Conservation (phyloP, 1,139 yeast genomes). For the Kurtzmaniella quercitrusa region DNA sequence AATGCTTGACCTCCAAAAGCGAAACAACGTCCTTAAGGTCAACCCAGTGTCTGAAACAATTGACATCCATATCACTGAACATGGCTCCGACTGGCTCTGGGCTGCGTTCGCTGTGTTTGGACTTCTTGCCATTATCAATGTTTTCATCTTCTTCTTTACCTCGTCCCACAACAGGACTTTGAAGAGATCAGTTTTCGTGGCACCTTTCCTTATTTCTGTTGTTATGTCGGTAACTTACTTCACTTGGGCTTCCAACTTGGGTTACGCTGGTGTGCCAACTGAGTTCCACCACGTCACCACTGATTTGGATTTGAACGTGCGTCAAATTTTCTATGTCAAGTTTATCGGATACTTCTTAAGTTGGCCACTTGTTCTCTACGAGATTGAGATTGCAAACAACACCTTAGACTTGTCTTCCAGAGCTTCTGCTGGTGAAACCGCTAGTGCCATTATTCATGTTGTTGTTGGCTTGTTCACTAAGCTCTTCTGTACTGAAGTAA, state of each 20-base stretch:
- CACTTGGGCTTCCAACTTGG: slow-evolving; percentile 65
- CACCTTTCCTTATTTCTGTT: slow-evolving; percentile 44
- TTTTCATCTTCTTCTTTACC: slow-evolving; percentile 34
- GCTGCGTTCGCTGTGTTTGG: slow-evolving; percentile 54
- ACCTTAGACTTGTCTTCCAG: slow-evolving; percentile 18
- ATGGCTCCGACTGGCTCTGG: slow-evolving; percentile 74
- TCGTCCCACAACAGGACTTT: slow-evolving; percentile 29
- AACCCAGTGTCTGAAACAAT: slow-evolving; percentile 41
- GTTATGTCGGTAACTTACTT: slow-evolving; percentile 52
- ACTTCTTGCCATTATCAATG: slow-evolving; percentile 38
- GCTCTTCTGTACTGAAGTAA: slow-evolving; percentile 44
- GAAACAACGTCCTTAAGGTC: slow-evolving; percentile 46
- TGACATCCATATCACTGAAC: slow-evolving; percentile 51
- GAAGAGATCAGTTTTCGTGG: slow-evolving; percentile 40
- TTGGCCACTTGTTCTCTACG: slow-evolving; percentile 51
- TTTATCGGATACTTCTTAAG: slow-evolving; percentile 67
- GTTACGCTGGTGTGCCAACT: slow-evolving; percentile 52
- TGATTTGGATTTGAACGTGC: slow-evolving; percentile 31
- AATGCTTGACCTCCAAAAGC: neutral
- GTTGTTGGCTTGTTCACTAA: slow-evolving; percentile 26
- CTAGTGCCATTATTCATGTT: slow-evolving; percentile 21
- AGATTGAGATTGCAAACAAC: slow-evolving; percentile 44
- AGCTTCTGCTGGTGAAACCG: slow-evolving; percentile 19
- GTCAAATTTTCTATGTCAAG: slow-evolving; percentile 66
- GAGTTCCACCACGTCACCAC: slow-evolving; percentile 54